Percentiles rank a stretch among this genome's conserved stretches.
These are phyloP conservation scores for Apiosordaria backusii DNA, from an alignment of 495 filamentous ascomycete genomes.

Conservation along the genomic window DNA sequence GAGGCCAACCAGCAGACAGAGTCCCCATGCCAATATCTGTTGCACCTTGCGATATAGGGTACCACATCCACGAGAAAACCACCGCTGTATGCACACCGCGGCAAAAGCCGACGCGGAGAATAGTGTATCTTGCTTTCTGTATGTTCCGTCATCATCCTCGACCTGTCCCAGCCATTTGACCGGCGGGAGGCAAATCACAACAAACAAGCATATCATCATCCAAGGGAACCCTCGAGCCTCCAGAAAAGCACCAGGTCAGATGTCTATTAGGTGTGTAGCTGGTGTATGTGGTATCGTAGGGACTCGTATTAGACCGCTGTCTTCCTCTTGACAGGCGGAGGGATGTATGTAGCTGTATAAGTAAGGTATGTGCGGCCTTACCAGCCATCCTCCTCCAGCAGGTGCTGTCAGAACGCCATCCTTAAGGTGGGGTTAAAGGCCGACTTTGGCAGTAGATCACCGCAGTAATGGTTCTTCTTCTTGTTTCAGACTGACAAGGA, in stretches of 20 bases:
- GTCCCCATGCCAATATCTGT: no score
- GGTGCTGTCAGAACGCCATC: neutral
- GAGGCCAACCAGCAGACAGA: no score
- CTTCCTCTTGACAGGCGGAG: neutral
- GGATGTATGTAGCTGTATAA: neutral
- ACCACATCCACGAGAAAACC: no score
- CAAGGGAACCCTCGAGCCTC: neutral
- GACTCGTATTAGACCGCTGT: neutral
- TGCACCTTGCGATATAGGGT: no score
- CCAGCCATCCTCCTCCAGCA: neutral
- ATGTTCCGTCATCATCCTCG: neutral
- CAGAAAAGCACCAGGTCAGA: neutral
- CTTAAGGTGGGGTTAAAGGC: neutral
- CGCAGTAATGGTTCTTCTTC: slow-evolving; percentile 33
- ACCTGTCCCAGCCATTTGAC: neutral
- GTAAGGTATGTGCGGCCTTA: neutral
- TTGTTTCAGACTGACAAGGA: slow-evolving; percentile 60
- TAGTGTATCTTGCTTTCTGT: neutral
- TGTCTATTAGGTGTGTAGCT: neutral
- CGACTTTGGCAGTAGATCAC: slow-evolving; percentile 7
- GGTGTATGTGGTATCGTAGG: slow-evolving; percentile 2
- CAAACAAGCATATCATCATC: neutral
- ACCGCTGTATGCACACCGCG: neutral
- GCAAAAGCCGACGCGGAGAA: neutral
- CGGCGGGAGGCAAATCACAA: neutral